These are phyloP conservation scores for Metschnikowia amazonensis DNA, from an alignment of 805 yeast genomes.

Conservation along the genomic window DNA sequence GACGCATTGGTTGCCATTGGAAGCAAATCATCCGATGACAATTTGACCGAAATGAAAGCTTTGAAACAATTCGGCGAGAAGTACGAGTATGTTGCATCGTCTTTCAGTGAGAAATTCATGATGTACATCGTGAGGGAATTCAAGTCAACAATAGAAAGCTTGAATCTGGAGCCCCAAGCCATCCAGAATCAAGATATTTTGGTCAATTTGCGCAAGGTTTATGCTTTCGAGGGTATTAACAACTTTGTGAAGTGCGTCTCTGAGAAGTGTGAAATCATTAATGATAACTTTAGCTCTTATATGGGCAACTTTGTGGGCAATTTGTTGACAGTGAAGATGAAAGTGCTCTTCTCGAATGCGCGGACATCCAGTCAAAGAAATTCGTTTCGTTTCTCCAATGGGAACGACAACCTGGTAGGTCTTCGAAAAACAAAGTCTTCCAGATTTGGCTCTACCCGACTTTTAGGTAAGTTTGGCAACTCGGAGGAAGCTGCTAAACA, in stretches of 20 bases:
- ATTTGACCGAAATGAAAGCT: constrained; percentile 65
- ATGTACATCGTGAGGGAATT: constrained; percentile 34
- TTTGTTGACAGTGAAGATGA: constrained; percentile 22
- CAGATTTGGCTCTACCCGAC: constrained; percentile 19
- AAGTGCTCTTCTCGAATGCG: constrained; percentile 6
- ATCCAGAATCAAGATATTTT: constrained; percentile 23
- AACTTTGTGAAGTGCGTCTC: constrained; percentile 56
- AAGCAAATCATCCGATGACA: constrained; percentile 38
- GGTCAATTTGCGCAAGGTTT: constrained; percentile 26
- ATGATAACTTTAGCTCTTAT: constrained; percentile 35
- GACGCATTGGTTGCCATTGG: constrained; percentile 64
- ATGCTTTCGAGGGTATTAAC: constrained; percentile 32
- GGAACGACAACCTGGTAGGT: constrained; percentile 8
- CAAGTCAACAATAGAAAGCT: constrained; percentile 38
- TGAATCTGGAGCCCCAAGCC: constrained; percentile 26
- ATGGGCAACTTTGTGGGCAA: constrained; percentile 28
- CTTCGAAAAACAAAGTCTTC: constrained; percentile 14
- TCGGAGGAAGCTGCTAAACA: constrained; percentile 10
- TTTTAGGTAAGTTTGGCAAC: constrained; percentile 12
- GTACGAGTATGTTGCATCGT: constrained; percentile 53
- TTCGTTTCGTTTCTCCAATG: not conserved
- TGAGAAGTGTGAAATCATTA: constrained; percentile 42
- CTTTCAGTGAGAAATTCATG: constrained; percentile 47
- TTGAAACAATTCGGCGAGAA: constrained; percentile 58
- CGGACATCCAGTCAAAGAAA: not conserved